phyloP scores from a whole-genome alignment of 2,329 filamentous ascomycete species.

The Fusarium sp. region DNA sequence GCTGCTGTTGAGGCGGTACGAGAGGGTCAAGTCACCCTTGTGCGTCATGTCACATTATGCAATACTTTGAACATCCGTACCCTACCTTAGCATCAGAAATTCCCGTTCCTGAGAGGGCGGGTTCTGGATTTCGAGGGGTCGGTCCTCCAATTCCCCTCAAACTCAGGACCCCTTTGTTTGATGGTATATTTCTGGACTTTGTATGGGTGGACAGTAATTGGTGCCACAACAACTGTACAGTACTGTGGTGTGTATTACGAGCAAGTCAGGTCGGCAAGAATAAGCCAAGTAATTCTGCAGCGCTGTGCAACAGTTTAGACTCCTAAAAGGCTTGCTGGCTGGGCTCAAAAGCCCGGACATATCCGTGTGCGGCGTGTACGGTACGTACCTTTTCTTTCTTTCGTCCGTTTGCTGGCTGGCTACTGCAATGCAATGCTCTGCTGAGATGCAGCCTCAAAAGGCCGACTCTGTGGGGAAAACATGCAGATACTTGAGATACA shows the following conservation, averaged over 20 bases:
- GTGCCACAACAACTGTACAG: slow-evolving; percentile 3
- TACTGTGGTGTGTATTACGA: background rate
- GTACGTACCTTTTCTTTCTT: slow-evolving; percentile 9
- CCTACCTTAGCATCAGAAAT: slow-evolving; percentile 27
- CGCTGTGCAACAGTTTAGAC: background rate
- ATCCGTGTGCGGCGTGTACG: slow-evolving; percentile 12
- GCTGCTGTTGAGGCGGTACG: slow-evolving; percentile 37
- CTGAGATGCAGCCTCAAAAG: slow-evolving; percentile 37
- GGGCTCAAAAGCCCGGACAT: slow-evolving; percentile 17
- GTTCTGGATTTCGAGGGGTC: slow-evolving; percentile 37
- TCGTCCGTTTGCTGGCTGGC: too few species aligned
- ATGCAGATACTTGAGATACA: slow-evolving; percentile 21
- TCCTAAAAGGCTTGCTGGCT: background rate
- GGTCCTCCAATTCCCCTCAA: slow-evolving; percentile 48
- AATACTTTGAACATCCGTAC: slow-evolving; percentile 33
- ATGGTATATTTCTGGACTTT: slow-evolving; percentile 25
- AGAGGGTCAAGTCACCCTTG: slow-evolving; percentile 25
- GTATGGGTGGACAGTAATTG: slow-evolving; percentile 1
- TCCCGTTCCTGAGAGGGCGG: slow-evolving; percentile 23
- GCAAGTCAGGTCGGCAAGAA: background rate
- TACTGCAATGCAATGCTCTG: slow-evolving; percentile 19
- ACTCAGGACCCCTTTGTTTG: slow-evolving; percentile 42
- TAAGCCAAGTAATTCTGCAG: background rate
- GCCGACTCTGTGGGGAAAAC: slow-evolving; percentile 32
- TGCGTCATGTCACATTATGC: slow-evolving; percentile 11